Evolutionary conservation across 805 yeast genomes (phyloP).

Genomic region (Starmerella asiatica): DNA sequence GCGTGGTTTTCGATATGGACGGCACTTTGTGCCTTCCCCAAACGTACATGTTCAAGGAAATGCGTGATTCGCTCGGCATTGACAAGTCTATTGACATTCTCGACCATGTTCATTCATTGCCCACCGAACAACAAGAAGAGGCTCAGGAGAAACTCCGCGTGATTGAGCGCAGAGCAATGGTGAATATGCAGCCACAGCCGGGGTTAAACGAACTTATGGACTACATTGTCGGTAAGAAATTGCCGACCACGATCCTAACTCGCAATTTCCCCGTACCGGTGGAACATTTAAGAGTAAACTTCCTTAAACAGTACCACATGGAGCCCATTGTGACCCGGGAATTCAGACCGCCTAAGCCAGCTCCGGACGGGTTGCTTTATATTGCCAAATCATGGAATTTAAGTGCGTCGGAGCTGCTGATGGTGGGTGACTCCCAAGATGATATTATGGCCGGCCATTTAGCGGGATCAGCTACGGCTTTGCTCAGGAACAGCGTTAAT

Average conservation of each 20-base stretch:
- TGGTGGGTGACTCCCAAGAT: slow-evolving; percentile 66
- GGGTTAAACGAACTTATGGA: slow-evolving; percentile 36
- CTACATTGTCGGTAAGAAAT: slow-evolving; percentile 21
- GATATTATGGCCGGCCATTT: slow-evolving; percentile 50
- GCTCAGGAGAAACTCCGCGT: slow-evolving; percentile 37
- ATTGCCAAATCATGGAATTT: slow-evolving; percentile 40
- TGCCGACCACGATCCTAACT: slow-evolving; percentile 48
- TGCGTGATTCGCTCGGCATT: slow-evolving; percentile 48
- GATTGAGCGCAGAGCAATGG: slow-evolving; percentile 55
- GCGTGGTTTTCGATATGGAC: slow-evolving; percentile 66
- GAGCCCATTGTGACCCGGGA: slow-evolving; percentile 47
- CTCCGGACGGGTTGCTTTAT: slow-evolving; percentile 47
- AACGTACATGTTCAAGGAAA: slow-evolving; percentile 30
- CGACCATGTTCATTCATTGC: slow-evolving; percentile 35
- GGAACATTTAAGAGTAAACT: slow-evolving; percentile 34
- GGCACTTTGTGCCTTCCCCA: slow-evolving; percentile 62
- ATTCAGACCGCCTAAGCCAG: slow-evolving; percentile 56
- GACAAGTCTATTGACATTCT: slow-evolving; percentile 39
- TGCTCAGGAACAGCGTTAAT: slow-evolving; percentile 42
- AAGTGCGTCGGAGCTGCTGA: slow-evolving; percentile 36
- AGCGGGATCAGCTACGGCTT: slow-evolving; percentile 50
- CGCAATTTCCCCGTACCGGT: slow-evolving; percentile 48
- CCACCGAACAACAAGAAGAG: slow-evolving; percentile 28
- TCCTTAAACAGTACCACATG: slow-evolving; percentile 32
- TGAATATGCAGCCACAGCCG: slow-evolving; percentile 36